Percentiles rank a stretch among this genome's conserved stretches.
These are phyloP conservation scores for Tuber brumale DNA, from an alignment of 495 filamentous ascomycete species.

Conservation along the genomic window DNA sequence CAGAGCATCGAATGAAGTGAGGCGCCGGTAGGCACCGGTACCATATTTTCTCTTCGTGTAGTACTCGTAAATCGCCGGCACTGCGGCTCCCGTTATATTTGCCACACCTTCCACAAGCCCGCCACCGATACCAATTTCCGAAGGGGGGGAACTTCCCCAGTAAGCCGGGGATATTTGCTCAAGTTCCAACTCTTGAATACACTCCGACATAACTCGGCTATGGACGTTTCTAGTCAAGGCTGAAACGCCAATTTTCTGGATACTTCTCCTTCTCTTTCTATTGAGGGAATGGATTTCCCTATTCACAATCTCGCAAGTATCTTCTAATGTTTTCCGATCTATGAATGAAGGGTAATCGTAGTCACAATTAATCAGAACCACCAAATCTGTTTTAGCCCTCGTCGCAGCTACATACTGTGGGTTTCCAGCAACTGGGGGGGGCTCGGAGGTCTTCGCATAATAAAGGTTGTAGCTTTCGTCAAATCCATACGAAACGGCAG, in stretches of 20 bases:
- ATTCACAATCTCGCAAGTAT: slow-evolving; percentile 14
- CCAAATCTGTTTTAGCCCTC: slow-evolving; percentile 12
- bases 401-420: slow-evolving; percentile 16
- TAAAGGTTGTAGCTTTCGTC: slow-evolving; percentile 8
- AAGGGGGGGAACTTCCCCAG: background rate
- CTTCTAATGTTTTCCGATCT: background rate
- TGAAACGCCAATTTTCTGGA: background rate
- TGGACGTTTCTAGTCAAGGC: background rate
- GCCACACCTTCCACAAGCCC: slow-evolving; percentile 10
- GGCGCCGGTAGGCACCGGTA: background rate
- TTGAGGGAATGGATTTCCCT: background rate
- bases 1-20: background rate
- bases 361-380: slow-evolving; percentile 1
- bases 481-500: slow-evolving; percentile 12
- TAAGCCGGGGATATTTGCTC: background rate
- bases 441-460: background rate
- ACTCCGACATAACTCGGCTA: background rate
- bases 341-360: background rate
- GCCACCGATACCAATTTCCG: background rate
- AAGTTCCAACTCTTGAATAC: slow-evolving; percentile 1
- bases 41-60: background rate
- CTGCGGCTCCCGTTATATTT: slow-evolving; percentile 10
- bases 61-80: slow-evolving; percentile 7
- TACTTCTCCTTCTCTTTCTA: background rate
- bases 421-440: background rate